Conservation (phyloP, 2,329 filamentous ascomycete genomes). For the Helicocarpus griseus region DNA sequence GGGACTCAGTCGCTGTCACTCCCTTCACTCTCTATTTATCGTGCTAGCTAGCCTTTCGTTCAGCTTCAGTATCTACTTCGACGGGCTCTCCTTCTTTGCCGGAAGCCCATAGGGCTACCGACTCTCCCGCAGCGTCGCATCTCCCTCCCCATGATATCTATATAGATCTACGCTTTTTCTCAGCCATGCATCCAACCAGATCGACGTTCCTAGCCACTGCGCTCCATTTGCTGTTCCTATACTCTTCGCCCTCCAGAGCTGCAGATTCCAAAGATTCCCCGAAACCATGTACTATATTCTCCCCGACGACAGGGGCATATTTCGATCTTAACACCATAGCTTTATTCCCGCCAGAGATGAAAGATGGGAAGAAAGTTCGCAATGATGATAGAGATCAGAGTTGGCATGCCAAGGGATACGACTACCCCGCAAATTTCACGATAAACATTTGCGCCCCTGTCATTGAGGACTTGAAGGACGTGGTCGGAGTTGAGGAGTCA, state of each 20-base stretch:
- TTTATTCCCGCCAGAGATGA: conserved; percentile 37
- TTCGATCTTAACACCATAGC: conserved; percentile 54
- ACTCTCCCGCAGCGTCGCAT: not conserved
- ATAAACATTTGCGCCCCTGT: conserved; percentile 43
- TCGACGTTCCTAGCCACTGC: conserved; percentile 20
- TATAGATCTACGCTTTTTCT: conserved; percentile 2
- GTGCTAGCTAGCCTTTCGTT: not conserved
- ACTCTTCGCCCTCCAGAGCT: conserved; percentile 23
- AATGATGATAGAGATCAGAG: conserved; percentile 33
- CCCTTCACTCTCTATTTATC: not conserved
- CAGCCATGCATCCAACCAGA: conserved; percentile 27
- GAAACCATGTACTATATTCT: conserved; percentile 53
- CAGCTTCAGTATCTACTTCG: not conserved
- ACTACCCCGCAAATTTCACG: conserved; percentile 42
- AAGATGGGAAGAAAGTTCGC: conserved; percentile 31
- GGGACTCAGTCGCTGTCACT: no score
- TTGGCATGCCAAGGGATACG: conserved; percentile 41
- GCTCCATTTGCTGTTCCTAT: conserved; percentile 24
- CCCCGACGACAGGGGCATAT: conserved; percentile 51
- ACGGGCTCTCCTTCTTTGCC: not conserved
- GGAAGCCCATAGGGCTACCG: not conserved
- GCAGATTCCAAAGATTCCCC: conserved; percentile 32
- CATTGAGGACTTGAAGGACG: conserved; percentile 37
- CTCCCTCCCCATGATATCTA: not conserved
- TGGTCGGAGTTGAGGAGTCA: conserved; percentile 34